Base-by-base conservation (phyloP, 176 grass and related monocot genomes). In the Lolium multiflorum region DNA sequence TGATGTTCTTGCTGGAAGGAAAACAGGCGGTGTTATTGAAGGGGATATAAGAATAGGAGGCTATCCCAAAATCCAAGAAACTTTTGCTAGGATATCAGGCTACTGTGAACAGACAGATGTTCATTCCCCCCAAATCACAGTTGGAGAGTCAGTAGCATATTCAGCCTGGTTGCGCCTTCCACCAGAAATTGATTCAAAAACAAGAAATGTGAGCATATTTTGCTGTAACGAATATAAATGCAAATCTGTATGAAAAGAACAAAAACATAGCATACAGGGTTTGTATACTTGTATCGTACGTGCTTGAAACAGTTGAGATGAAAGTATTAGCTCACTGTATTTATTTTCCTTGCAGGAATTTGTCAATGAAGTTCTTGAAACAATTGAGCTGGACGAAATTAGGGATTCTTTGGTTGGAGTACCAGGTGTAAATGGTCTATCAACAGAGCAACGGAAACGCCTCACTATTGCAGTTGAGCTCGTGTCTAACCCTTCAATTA, bases 1-100 rank as follows among this genome's bases (percentile, higher is more conserved):
- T 80, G 91, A 96, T 90, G 91, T 96, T 80, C 94, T 96, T 77
- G 52, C 89, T 77, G 91, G 94, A 43, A 91, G 94, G 47, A 96
- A 96, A 88, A 96, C 91, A 14, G 91, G 87, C 1, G 89, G 94
- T 51, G 28, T 81, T 72, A 88, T 91, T n/a, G 87, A 96, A 88
- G 94, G 91, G 80, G 87, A 93, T 13, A 90, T 96, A 93, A 89
- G 74, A 83, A 90, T 96, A 74, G 91, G 84, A 41, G 94, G 91
- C n/a, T 93, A 93, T 84, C 87, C 94, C 78, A 93, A 96, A 84
- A 31, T 88, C 10, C 91, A 96, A 17, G 4, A 91, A 81, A 91
- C 91, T 9, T 96, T 96, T 77, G 89, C 91, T 65, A 93, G 94
- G 65, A 91, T 96, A 88, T 96, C 94, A 77, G 91, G 89, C 49